Percentiles rank a stretch among this genome's conserved stretches.
These are phyloP conservation scores for Salix koriyanagi DNA, from an alignment of 345 rosid genomes.

Conservation along the genomic window DNA sequence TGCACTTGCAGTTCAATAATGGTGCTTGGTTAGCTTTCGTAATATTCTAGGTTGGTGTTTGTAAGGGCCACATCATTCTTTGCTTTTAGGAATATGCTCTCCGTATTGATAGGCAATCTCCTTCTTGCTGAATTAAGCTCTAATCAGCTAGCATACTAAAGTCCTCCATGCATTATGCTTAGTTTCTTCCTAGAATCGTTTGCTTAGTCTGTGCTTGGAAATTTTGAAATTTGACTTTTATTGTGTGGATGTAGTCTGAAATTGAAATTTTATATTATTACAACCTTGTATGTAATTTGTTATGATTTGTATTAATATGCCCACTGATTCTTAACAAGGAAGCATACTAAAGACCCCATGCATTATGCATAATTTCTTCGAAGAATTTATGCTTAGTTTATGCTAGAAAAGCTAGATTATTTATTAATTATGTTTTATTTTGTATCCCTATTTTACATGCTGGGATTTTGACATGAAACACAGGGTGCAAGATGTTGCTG, in stretches of 20 bases:
- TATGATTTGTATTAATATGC: too few relatives aligned
- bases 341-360: too few relatives aligned
- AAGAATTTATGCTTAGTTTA: too few relatives aligned
- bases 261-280: constrained; percentile 1
- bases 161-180: too few relatives aligned
- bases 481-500: constrained; percentile 95
- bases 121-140: too few relatives aligned
- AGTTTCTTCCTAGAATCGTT: too few relatives aligned
- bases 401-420: too few relatives aligned
- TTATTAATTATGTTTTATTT: neutral
- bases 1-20: neutral
- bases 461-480: constrained; percentile 25
- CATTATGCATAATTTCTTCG: too few relatives aligned
- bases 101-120: neutral
- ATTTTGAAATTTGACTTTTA: neutral
- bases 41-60: neutral
- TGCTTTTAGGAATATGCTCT: neutral
- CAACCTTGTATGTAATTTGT: neutral
- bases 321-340: too few relatives aligned
- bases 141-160: too few relatives aligned
- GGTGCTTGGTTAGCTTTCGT: neutral
- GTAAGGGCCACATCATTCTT: neutral
- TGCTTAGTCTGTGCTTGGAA: too few relatives aligned
- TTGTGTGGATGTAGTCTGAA: neutral
- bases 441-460: neutral